Evolutionary conservation across 2,329 filamentous ascomycete species (phyloP), one percentile per base, ranked within the genome.

Genomic region (Aspergillus spinulosporus): DNA sequence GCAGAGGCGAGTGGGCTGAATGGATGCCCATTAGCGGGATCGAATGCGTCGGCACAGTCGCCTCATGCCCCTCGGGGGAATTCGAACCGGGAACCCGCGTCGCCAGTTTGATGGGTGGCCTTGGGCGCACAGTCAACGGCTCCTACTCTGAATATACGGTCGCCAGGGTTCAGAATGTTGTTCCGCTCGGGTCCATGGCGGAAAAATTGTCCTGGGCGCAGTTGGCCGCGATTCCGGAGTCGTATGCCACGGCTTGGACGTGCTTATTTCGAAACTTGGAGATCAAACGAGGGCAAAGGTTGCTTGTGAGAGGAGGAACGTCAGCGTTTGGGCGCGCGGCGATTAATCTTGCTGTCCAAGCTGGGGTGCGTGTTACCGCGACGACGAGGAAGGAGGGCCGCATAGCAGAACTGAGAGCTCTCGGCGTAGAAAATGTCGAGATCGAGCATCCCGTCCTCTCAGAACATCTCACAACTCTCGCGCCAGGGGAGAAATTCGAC

Each of bases 241-340:
- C 67, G 1, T 77, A 77, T 58, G 64, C 65, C 14, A 76, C 72
- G 2, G 74, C 74, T 8, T 77, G 72, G 67, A 68, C 72, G 3
- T 75, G 69, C 54, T 54, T 78, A 11, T 76, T 76, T 58, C 66
- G 64, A 3, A 66, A 72, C 21, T 60, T 78, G 26, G 73, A 72
- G 9, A 5, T 78, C 7, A 48, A 65, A 46, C 49, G 29, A 14
- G 74, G 73, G 0, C 65, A 77, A 58, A 66, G 31, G 28, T 36
- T 79, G 5, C 59, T 78, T 31, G 70, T 79, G 36, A 66, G 76
- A 2, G 77, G 76, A 4, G 75, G 70, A 4, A 78, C 73, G 1
- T 76, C 72, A 12, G 67, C 75, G 1, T 61, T 79, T 26, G 76
- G 76, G 0, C 68, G 71, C 52, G 75, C 75, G 1, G 75, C 76